Evolutionary conservation across 495 filamentous ascomycete genomes (phyloP), one percentile per base, ranked within the genome.

Genomic region (Talaromyces wortmannii): DNA sequence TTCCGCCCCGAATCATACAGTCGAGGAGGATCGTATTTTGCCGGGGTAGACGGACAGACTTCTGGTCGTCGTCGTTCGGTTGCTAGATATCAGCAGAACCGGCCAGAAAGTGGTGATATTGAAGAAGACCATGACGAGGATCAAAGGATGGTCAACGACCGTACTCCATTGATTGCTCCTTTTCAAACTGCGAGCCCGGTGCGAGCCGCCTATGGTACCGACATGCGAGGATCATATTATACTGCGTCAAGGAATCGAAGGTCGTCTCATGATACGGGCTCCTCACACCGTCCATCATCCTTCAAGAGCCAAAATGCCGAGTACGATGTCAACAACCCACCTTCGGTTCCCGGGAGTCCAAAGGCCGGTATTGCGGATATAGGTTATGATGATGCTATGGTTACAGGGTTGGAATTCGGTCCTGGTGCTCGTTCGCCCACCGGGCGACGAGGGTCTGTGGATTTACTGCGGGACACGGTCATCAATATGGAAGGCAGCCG

Each of bases 321-420:
- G 32, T 91, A 91, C 67, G 86, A 96, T 80, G 81, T 97, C 56
- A 98, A 98, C 62, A 95, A 96, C 61, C 94, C 94, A n/a, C 94
- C 94, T 1, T 97, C 94, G 0, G 83, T 96, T 16, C 94, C 94
- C 0, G 83, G 81, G 5, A 87, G 88, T 16, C 94, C 94, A 0
- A 72, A 73, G 48, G 31, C 83, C 56, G 78, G 81, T 53, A 15
- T 50, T 16, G 63, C 73, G 48, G 64, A 80, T 49, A 81, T 88
- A 76, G 85, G 78, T 54, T 95, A 84, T 63, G 87, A 89, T 47
- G 91, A 95, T 79, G 78, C 85, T 43, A 83, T 95, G 77, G 78
- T 90, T 43, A 80, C 70, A 51, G 81, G 72, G 45, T 70, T 64
- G 33, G 74, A 71, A 53, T 79, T 72, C 67, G 76, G 70, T 42